A percentile compares a stretch with the other conserved stretches of the same genome.
phyloP scores from a whole-genome alignment of 1,284 basidiomycete species.

The Malassezia cuniculi region DNA sequence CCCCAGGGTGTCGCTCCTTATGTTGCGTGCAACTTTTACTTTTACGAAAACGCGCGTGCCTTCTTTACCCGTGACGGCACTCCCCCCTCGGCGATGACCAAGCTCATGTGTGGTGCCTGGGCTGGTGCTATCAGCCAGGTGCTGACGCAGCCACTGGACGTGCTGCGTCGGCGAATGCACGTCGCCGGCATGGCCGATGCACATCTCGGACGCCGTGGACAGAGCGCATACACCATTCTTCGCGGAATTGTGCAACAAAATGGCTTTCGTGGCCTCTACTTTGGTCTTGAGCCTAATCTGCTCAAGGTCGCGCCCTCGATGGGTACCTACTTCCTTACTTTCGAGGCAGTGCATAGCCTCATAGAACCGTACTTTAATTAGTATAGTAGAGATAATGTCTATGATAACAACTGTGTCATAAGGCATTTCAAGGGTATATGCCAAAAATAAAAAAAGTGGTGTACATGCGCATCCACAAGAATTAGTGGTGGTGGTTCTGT shows the following conservation, averaged over 20 bases:
- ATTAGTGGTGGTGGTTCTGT: neutral
- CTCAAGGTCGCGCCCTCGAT: constrained; percentile 53
- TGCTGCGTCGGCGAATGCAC: constrained; percentile 86
- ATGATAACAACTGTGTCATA: too few species aligned
- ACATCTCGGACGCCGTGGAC: constrained; percentile 60
- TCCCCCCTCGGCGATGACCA: constrained; percentile 24
- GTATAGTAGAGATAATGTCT: neutral
- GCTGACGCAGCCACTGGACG: constrained; percentile 89
- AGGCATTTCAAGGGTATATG: neutral
- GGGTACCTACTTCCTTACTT: constrained; percentile 35
- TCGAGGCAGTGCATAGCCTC: constrained; percentile 23
- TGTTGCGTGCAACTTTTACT: constrained; percentile 49
- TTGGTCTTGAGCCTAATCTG: constrained; percentile 81
- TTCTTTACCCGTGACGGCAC: constrained; percentile 23
- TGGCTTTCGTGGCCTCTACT: constrained; percentile 63
- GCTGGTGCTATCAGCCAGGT: constrained; percentile 69
- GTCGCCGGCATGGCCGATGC: constrained; percentile 68
- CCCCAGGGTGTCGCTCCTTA: constrained; percentile 71
- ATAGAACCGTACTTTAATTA: neutral
- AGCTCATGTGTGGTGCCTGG: constrained; percentile 49
- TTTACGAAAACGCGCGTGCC: constrained; percentile 40
- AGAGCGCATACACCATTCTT: constrained; percentile 16
- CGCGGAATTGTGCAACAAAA: constrained; percentile 59
- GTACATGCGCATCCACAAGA: neutral
- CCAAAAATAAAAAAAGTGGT: neutral